A percentile compares a stretch with the other conserved stretches of the same genome.
Conservation (phyloP, 257 asterid genomes). For the Plectranthus barbatus region DNA sequence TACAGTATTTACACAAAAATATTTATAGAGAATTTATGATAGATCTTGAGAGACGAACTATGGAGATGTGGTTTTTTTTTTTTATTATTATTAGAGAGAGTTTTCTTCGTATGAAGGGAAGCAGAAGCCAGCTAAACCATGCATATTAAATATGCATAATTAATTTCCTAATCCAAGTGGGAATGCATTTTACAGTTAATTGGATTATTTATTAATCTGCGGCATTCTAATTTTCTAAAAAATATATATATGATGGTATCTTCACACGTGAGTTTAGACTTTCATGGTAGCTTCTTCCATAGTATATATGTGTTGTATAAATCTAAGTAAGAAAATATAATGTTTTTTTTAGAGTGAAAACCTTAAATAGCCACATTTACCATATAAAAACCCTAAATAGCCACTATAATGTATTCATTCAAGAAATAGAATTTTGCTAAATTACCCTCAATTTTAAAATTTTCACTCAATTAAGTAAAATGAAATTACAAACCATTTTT, state of each 20-base stretch:
- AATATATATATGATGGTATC: conserved; percentile 30
- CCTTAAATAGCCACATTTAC: too few species aligned
- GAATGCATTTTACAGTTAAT: conserved; percentile 5
- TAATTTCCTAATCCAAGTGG: conserved; percentile 2
- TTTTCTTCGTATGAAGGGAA: neutral
- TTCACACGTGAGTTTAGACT: conserved; percentile 34
- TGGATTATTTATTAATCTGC: neutral
- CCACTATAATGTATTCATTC: too few species aligned
- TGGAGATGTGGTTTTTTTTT: too few species aligned
- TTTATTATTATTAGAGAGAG: neutral
- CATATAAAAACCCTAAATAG: too few species aligned
- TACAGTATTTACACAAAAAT: neutral
- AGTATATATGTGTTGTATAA: too few species aligned
- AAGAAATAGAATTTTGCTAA: too few species aligned
- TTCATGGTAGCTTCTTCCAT: conserved; percentile 29
- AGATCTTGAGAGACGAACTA: conserved; percentile 15
- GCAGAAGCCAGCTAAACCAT: conserved; percentile 24
- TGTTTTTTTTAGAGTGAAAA: too few species aligned
- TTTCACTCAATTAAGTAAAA: too few species aligned
- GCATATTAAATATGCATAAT: neutral
- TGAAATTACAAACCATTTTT: too few species aligned
- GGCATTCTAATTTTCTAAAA: too few species aligned
- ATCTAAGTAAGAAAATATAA: too few species aligned
- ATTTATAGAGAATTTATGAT: conserved; percentile 16
- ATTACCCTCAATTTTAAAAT: too few species aligned